A percentile compares a stretch with the other conserved stretches of the same genome.
Evolutionary conservation across 192 early-diverging fungal genomes (phyloP).

Genomic region (Diversispora eburnea): DNA sequence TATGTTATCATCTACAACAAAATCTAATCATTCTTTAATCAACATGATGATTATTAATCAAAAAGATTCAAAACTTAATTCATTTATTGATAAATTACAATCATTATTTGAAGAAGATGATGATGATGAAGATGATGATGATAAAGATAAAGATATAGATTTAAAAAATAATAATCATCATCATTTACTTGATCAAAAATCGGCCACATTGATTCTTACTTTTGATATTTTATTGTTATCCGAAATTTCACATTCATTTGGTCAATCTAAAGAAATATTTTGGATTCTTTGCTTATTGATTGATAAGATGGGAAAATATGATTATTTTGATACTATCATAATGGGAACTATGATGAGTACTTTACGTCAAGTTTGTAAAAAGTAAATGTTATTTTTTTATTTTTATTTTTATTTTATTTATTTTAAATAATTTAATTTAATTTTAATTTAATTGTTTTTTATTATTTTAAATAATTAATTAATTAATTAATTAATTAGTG

Average conservation of each 20-base stretch:
- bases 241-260: not conserved
- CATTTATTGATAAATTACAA: not conserved
- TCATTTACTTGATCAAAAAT: not conserved
- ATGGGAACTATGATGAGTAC: constrained; percentile 3
- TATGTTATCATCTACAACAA: not conserved
- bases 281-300: constrained; percentile 13
- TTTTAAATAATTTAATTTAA: not conserved
- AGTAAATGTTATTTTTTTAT: not conserved
- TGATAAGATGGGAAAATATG: constrained; percentile 10
- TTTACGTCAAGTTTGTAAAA: not conserved
- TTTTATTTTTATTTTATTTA: not conserved
- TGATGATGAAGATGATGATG: too few relatives aligned
- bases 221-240: constrained; percentile 17
- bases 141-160: not conserved
- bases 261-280: constrained; percentile 10
- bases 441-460: too few relatives aligned
- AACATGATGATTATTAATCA: not conserved
- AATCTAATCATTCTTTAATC: not conserved
- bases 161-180: not conserved
- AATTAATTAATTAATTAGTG: not conserved
- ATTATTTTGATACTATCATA: constrained; percentile 11
- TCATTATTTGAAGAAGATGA: not conserved
- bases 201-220: constrained; percentile 12
- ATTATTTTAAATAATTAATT: not conserved
- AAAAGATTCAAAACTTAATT: not conserved